phyloP scores from a whole-genome alignment of 2,329 filamentous ascomycete species.

The Plenodomus tracheiphilus region DNA sequence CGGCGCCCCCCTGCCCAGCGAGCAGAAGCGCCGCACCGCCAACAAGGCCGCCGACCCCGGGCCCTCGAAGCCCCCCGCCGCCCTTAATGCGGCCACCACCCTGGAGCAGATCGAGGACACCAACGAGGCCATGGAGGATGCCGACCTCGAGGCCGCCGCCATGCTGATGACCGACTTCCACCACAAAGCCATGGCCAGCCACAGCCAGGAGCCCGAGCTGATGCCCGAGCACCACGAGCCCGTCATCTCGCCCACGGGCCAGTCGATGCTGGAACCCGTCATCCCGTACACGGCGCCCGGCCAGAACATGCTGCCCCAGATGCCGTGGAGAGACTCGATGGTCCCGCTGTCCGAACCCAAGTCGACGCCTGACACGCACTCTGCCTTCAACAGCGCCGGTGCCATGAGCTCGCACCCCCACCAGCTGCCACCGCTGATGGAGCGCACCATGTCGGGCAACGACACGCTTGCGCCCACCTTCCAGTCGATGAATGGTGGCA shows the following conservation, averaged over 20 bases:
- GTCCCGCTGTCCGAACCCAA: conserved; percentile 76
- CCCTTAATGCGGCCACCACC: conserved; percentile 81
- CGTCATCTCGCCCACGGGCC: conserved; percentile 72
- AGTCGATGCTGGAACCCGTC: conserved; percentile 74
- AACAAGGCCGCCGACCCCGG: conserved; percentile 60
- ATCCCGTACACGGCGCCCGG: conserved; percentile 70
- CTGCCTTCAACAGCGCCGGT: conserved; percentile 63
- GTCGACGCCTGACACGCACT: conserved; percentile 67
- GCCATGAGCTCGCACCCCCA: conserved; percentile 61
- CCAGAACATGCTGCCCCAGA: conserved; percentile 79
- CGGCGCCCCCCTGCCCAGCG: conserved; percentile 88
- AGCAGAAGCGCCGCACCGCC: conserved; percentile 81
- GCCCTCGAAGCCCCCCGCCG: conserved; percentile 71
- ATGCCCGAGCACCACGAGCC: conserved; percentile 61
- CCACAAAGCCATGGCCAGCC: conserved; percentile 84
- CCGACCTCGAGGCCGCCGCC: conserved; percentile 95
- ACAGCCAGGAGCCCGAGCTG: conserved; percentile 65
- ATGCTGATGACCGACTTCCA: conserved; percentile 99
- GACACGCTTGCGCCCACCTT: conserved; percentile 67
- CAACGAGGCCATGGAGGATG: conserved; percentile 89
- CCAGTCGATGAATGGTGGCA: conserved; percentile 71
- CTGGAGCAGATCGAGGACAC: conserved; percentile 91
- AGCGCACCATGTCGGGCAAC: conserved; percentile 61
- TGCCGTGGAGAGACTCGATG: conserved; percentile 92
- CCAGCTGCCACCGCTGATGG: conserved; percentile 70